Percentiles rank a stretch among this genome's conserved stretches.
Conservation (phyloP, 2,329 filamentous ascomycete genomes). For the Pseudocercospora cruenta region DNA sequence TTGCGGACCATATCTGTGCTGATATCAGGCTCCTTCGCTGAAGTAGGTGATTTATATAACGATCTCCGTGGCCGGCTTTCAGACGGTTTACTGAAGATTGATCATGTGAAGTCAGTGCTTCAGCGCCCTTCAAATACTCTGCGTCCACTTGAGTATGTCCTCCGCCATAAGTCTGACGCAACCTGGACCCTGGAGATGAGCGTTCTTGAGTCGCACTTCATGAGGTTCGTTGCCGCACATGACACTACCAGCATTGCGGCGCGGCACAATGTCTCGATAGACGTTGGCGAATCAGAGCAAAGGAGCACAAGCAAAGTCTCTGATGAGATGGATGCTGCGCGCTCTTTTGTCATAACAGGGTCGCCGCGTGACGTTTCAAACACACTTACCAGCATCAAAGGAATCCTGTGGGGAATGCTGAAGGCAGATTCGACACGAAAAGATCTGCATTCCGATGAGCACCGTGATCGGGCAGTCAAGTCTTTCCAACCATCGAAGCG, state of each 20-base stretch:
- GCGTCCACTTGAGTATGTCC: constrained; percentile 4
- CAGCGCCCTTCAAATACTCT: neutral
- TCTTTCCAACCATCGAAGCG: neutral
- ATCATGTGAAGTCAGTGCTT: neutral
- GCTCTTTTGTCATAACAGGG: constrained; percentile 19
- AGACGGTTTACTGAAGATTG: neutral
- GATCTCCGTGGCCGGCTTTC: neutral
- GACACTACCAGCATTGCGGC: neutral
- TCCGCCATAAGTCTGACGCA: neutral
- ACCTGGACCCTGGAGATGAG: constrained; percentile 8
- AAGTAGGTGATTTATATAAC: constrained; percentile 4
- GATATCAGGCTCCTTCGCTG: constrained; percentile 24
- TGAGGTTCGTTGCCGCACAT: constrained; percentile 10
- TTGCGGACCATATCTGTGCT: constrained; percentile 17
- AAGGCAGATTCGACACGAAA: neutral
- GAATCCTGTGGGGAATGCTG: neutral
- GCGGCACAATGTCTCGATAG: constrained; percentile 6
- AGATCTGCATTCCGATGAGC: neutral
- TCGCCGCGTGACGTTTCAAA: neutral
- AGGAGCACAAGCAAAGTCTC: constrained; percentile 2
- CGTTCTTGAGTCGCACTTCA: constrained; percentile 14
- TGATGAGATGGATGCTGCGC: neutral
- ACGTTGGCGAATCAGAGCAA: constrained; percentile 18
- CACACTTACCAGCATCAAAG: neutral
- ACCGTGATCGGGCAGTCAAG: neutral